Evolutionary conservation across 75 land plant species (phyloP), one percentile per base, ranked within the genome.

Genomic region (Cryptomeria japonica): DNA sequence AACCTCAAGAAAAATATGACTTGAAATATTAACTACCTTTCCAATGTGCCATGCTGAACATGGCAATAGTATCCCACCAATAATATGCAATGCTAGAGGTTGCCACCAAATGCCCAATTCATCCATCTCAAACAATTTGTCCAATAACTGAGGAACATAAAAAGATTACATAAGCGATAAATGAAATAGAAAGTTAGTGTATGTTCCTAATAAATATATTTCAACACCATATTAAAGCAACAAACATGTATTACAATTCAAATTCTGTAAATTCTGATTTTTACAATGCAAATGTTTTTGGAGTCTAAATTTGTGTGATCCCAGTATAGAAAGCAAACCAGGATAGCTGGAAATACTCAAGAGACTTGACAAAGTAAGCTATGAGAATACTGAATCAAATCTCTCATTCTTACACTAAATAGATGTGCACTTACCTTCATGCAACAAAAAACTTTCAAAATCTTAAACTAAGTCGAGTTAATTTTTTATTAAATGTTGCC

Each of bases 21-120:
- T 3, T 5, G 39, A 76, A 16, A 76, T 3, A 36, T 37, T 13
- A 34, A 36, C 18, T 49, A 91, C 92, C 92, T 91, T 91, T 86
- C 92, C 91, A 15, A 79, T 84, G n/a, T 90, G 90, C 92, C 92
- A 91, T 61, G 89, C 90, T 14, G 58, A 88, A 70, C 92, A 91
- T 68, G 92, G 92, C 28, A 91, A 46, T 13, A 91, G 84, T 15
- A 91, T 37, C 44, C 76, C 46, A 6, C 49, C 90, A 80, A 91
- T 91, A 55, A 87, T 64, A 28, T 86, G 15, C 38, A 68, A 44
- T 82, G 90, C 90, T 25, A 86, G 86, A 31, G 90, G 90, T 38
- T 51, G 36, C 92, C 92, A 91, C 42, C 56, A 89, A 55, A 61
- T 0, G n/a, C 80, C 88, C 55, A 91, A 72, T 72, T 88, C 91